Percentiles rank a stretch among this genome's conserved stretches.
These are phyloP conservation scores for Vitis hybrid DNA, from an alignment of 177 flowering plant genomes.

Conservation along the genomic window DNA sequence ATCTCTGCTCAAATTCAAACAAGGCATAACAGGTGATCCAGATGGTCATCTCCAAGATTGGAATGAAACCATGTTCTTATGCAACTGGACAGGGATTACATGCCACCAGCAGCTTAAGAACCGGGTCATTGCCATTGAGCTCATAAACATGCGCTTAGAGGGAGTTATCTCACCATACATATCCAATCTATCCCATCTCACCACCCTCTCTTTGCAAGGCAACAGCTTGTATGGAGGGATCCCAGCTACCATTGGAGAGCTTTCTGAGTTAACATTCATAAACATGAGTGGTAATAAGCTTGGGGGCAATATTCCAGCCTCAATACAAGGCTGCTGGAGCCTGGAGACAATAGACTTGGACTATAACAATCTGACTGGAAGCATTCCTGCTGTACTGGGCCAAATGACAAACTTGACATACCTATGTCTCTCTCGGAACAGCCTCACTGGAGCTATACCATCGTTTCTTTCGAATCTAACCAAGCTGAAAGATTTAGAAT, in stretches of 20 bases:
- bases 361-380: no score
- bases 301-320: no score
- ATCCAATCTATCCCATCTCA: constrained; percentile 2
- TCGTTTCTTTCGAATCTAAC: constrained; percentile 13
- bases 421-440: neutral
- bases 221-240: constrained; percentile 8
- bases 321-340: no score
- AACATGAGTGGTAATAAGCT: no score
- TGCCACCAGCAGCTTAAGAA: neutral
- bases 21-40: constrained; percentile 6
- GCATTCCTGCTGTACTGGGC: no score
- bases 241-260: neutral
- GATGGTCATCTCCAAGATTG: constrained; percentile 4
- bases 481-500: neutral
- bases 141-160: neutral
- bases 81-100: constrained; percentile 9
- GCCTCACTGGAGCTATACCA: constrained; percentile 3
- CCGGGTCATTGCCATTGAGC: neutral
- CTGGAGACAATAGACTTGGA: no score
- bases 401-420: neutral
- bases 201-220: constrained; percentile 3
- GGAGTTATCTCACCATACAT: neutral
- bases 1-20: constrained; percentile 15
- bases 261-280: no score
- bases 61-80: constrained; percentile 6